Evolutionary conservation across 2,329 filamentous ascomycete genomes (phyloP).

Genomic region (Aspergillus fumigatiaffinis): DNA sequence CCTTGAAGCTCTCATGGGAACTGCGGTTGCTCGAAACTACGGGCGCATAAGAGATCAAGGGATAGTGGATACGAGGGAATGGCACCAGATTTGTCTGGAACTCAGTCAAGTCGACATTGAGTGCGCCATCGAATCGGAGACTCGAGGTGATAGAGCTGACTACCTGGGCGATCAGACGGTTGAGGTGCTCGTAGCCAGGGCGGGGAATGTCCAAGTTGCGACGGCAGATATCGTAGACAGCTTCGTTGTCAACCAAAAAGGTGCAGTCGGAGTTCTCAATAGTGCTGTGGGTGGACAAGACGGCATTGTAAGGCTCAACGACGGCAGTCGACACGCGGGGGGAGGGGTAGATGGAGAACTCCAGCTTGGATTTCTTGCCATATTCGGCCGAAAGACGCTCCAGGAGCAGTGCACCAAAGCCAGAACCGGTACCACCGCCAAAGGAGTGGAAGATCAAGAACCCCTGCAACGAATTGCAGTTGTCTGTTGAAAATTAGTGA

Average conservation of each 20-base stretch:
- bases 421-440: constrained; percentile 64
- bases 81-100: constrained; percentile 68
- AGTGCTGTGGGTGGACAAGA: constrained; percentile 54
- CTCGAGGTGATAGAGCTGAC: constrained; percentile 65
- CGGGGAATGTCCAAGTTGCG: constrained; percentile 62
- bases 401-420: constrained; percentile 61
- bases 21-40: constrained; percentile 68
- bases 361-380: constrained; percentile 65
- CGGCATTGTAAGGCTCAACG: constrained; percentile 65
- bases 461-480: constrained; percentile 62
- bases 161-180: constrained; percentile 64
- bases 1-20: constrained; percentile 83
- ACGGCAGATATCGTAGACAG: constrained; percentile 65
- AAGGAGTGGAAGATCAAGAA: constrained; percentile 68
- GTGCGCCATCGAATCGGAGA: constrained; percentile 61
- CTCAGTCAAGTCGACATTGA: constrained; percentile 66
- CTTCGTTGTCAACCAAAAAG: constrained; percentile 66
- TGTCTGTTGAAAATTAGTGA: constrained; percentile 44
- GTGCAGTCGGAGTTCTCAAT: constrained; percentile 67
- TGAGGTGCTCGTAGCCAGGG: constrained; percentile 61
- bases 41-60: constrained; percentile 62
- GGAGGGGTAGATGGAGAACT: constrained; percentile 63
- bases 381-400: constrained; percentile 63
- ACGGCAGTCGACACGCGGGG: constrained; percentile 63
- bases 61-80: constrained; percentile 65